Evolutionary conservation across 768 basidiomycete genomes (phyloP), one percentile per base, ranked within the genome.

Genomic region (Tricholoma saponaceum): DNA sequence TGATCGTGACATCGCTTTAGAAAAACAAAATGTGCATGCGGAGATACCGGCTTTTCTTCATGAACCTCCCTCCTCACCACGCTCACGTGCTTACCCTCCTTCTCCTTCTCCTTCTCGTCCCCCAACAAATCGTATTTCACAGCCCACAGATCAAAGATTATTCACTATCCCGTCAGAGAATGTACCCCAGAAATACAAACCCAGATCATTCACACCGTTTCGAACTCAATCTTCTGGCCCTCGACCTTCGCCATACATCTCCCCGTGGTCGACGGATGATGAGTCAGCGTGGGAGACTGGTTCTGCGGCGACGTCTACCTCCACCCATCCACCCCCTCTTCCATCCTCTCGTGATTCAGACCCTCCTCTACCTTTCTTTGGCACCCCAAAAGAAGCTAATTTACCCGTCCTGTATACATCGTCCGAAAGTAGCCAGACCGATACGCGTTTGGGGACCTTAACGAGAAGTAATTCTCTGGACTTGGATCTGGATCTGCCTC

Each of bases 231-330:
- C 59, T 41, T 66, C 67, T 47, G 62, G 63, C 55, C 64, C 73
- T 39, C 52, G 67, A 22, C 74, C 74, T 20, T 73, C 73, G 12
- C 54, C 69, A n/a, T 59, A 66, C 1, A 65, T 75, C 56, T 88
- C 87, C 0, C 81, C 87, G 1, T 90, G 85, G 84, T 83, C 86
- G 14, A 88, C 86, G 2, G 89, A 90, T 57, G 89, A 89, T 61
- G 88, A 90, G 57, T 89, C 85, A 6, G 80, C 79, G 35, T 90
- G 87, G 86, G 89, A 90, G 59, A 83, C 86, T 2, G 83, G 82
- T 30, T 90, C 89, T 16, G 76, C 74, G 13, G 79, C 81, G 0
- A 87, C 86, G 3, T 80, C 84, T 8, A 75, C 81, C 8, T 83
- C 83, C 10, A 82, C 82, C 14, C 73, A 68, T 14, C 72, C 72